phyloP scores from a whole-genome alignment of 2,329 filamentous ascomycete species.

The Penicillium thymicola region DNA sequence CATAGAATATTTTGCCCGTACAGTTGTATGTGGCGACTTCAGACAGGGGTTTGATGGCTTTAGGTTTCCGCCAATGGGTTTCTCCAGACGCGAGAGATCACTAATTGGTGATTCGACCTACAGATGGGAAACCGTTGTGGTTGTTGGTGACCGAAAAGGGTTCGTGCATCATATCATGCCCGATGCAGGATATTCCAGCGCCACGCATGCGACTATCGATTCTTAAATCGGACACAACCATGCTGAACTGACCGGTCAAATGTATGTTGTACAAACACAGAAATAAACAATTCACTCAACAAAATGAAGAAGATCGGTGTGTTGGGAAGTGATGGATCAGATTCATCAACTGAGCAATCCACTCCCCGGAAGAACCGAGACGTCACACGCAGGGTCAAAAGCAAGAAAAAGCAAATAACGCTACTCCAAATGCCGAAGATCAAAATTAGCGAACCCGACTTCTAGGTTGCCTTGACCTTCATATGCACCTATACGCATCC shows the following conservation, averaged over 20 bases:
- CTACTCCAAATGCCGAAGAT: neutral
- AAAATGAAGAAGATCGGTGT: neutral
- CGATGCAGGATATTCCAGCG: conserved; percentile 9
- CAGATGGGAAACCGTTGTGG: neutral
- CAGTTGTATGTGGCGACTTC: neutral
- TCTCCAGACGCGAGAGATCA: neutral
- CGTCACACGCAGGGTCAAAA: neutral
- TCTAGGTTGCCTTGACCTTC: neutral
- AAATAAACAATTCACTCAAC: neutral
- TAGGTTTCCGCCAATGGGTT: neutral
- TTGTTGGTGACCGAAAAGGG: neutral
- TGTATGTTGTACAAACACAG: no score
- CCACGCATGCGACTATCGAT: conserved; percentile 10
- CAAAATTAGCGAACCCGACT: neutral
- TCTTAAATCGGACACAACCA: neutral
- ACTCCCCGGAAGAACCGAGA: neutral
- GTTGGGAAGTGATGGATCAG: neutral
- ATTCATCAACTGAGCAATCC: neutral
- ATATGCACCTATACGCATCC: neutral
- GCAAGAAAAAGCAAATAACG: neutral
- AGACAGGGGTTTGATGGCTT: neutral
- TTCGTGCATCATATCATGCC: neutral
- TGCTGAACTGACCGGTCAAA: neutral
- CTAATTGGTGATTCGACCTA: neutral
- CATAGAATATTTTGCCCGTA: neutral